Evolutionary conservation across 768 basidiomycete species (phyloP).

Genomic region (Boletus reticulatus): DNA sequence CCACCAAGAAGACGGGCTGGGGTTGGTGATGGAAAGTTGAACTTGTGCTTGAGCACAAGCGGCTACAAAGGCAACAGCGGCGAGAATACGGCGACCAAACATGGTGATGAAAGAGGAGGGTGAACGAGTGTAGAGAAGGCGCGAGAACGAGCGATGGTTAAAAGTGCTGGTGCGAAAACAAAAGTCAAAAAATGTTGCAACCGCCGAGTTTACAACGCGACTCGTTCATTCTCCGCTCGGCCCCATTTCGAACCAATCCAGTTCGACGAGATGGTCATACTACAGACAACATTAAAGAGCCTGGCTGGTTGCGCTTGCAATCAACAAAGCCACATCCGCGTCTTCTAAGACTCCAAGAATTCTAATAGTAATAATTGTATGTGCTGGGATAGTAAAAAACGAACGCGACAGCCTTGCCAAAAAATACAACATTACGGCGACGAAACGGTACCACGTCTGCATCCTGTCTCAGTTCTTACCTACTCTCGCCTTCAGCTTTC

Average conservation of each 20-base stretch:
- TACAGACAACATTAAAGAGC: no score
- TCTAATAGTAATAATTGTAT: slow-evolving; percentile 1
- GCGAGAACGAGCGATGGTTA: slow-evolving; percentile 26
- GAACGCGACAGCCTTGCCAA: slow-evolving; percentile 10
- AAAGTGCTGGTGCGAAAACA: slow-evolving; percentile 6
- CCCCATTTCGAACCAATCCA: no score
- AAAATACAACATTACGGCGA: neutral
- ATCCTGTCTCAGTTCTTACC: slow-evolving; percentile 12
- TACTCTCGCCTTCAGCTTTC: slow-evolving; percentile 22
- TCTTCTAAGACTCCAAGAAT: neutral
- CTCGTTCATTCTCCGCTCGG: slow-evolving; percentile 27
- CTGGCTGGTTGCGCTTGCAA: no score
- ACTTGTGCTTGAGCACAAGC: slow-evolving; percentile 40
- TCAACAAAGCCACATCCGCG: no score
- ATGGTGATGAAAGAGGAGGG: slow-evolving; percentile 21
- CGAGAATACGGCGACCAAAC: slow-evolving; percentile 32
- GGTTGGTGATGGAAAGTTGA: slow-evolving; percentile 44
- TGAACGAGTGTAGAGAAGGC: slow-evolving; percentile 13
- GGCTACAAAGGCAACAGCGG: slow-evolving; percentile 39
- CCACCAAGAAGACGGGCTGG: slow-evolving; percentile 55
- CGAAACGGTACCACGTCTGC: neutral
- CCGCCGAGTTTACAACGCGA: neutral
- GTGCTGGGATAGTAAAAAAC: slow-evolving; percentile 4
- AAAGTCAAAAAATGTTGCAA: slow-evolving; percentile 9
- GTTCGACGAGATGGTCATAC: no score